Evolutionary conservation across 768 basidiomycete genomes (phyloP).

Genomic region (Leucocoprinus leucothites): DNA sequence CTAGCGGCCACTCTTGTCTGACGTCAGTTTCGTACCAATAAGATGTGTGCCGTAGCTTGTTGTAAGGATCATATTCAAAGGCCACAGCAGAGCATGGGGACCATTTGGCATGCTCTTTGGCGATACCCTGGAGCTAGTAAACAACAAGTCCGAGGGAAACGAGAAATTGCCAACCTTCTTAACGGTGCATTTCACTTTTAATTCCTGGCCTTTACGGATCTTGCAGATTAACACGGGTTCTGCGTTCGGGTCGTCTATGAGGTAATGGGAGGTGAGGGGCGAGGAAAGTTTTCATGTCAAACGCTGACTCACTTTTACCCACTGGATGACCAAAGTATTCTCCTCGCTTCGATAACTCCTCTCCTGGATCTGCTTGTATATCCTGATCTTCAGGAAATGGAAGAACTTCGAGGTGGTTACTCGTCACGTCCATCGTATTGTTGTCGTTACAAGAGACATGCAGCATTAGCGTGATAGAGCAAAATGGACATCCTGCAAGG

Average conservation of each 20-base stretch:
- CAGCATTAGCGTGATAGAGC: slow-evolving; percentile 81
- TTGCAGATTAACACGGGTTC: slow-evolving; percentile 85
- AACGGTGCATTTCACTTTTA: slow-evolving; percentile 81
- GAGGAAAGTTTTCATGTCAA: background rate
- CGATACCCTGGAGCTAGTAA: slow-evolving; percentile 67
- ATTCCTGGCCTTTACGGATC: slow-evolving; percentile 90
- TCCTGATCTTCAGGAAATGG: slow-evolving; percentile 31
- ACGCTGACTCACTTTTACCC: slow-evolving; percentile 62
- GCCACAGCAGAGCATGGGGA: slow-evolving; percentile 92
- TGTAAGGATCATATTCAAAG: slow-evolving; percentile 98
- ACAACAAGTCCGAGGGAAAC: background rate
- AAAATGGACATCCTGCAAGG: slow-evolving; percentile 76
- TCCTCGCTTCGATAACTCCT: slow-evolving; percentile 72
- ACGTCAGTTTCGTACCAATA: slow-evolving; percentile 90
- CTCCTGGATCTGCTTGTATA: slow-evolving; percentile 47
- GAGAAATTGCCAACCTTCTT: slow-evolving; percentile 68
- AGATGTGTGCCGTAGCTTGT: slow-evolving; percentile 92
- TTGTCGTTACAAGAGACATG: slow-evolving; percentile 71
- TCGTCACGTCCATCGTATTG: slow-evolving; percentile 82
- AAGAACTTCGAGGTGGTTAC: slow-evolving; percentile 72
- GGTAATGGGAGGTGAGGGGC: slow-evolving; percentile 5
- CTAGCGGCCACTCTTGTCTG: slow-evolving; percentile 87
- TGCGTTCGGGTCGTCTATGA: slow-evolving; percentile 53
- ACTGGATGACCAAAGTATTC: slow-evolving; percentile 80
- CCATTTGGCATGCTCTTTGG: slow-evolving; percentile 99